Base-by-base conservation (phyloP, 2,329 filamentous ascomycete species). In the Byssoonygena ceratinophila region DNA sequence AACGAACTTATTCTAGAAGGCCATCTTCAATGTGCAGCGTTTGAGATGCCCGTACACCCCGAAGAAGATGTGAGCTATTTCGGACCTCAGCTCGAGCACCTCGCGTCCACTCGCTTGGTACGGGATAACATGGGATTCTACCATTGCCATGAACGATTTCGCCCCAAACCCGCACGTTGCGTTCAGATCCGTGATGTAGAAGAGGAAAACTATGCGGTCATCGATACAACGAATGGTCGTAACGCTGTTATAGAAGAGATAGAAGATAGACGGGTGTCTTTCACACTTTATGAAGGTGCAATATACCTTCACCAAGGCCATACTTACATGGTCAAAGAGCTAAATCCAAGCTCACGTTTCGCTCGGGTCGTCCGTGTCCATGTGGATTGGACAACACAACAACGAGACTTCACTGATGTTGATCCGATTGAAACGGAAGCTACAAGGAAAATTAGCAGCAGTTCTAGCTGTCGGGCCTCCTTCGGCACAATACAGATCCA, bases 271-370 rank as follows among this genome's bases (percentile, higher is more conserved):
- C 82, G 92, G n/a, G 91, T 91, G 1, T 91, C 88, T 59, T 97
- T 95, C 68, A 95, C 89, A 1, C 79, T 98, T 55, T 98, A 98
- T 67, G 91, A 97, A 66, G 92, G 92, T 11, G 92, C 88, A 41
- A 96, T 98, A 57, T 98, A 94, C 71, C 75, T 98, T 4, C 92
- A 98, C 62, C 92, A 98, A 70, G 92, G 92, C n/a, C 82, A 82
- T 57, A 91, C 84, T 1, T 98, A 95, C 64, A 77, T 97, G 1
- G 87, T 98, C 49, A 85, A 88, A 60, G 89, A 97, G 60, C 90
- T 97, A 63, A 80, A 80, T 57, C 84, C 86, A 0, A 87, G 92
- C 31, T 78, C 78, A 55, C 83, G 83, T 63, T 83, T 96, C 59
- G 92, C 92, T 3, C 85, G 85, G 59, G 92, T 98, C 3, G 84